Evolutionary conservation across 768 basidiomycete species (phyloP).

Genomic region (Lentinula sp.): DNA sequence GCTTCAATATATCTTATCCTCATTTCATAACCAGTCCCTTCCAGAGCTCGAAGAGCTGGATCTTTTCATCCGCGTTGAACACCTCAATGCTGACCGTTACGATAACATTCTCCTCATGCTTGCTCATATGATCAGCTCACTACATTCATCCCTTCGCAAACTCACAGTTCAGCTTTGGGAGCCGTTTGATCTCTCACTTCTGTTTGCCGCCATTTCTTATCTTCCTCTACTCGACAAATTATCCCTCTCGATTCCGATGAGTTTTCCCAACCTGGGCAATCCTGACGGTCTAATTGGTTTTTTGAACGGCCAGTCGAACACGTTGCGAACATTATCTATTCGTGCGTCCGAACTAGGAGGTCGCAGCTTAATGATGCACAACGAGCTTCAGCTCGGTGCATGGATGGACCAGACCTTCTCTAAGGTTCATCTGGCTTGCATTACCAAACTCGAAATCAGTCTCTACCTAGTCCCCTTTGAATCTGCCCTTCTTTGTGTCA

Average conservation of each 20-base stretch:
- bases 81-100: slow-evolving; percentile 16
- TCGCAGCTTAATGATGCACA: not conserved
- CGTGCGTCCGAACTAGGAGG: slow-evolving; percentile 38
- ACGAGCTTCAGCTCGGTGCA: not conserved
- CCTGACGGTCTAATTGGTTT: slow-evolving; percentile 30
- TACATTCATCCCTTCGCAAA: slow-evolving; percentile 28
- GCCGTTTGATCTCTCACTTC: slow-evolving; percentile 35
- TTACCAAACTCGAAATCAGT: slow-evolving; percentile 25
- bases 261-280: slow-evolving; percentile 34
- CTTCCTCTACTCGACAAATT: slow-evolving; percentile 29
- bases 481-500: slow-evolving; percentile 26
- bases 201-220: slow-evolving; percentile 30
- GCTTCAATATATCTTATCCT: slow-evolving; percentile 5
- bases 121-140: slow-evolving; percentile 31
- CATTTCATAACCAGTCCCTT: not conserved
- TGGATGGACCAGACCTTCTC: slow-evolving; percentile 4
- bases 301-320: slow-evolving; percentile 26
- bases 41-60: slow-evolving; percentile 32
- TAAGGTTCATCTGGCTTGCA: not conserved
- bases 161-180: slow-evolving; percentile 38
- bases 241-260: slow-evolving; percentile 29
- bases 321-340: slow-evolving; percentile 30
- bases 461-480: slow-evolving; percentile 29
- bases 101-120: slow-evolving; percentile 27
- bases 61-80: slow-evolving; percentile 35